These are phyloP conservation scores for Fusarium udum DNA, from an alignment of 2,329 filamentous ascomycete species.

Conservation along the genomic window DNA sequence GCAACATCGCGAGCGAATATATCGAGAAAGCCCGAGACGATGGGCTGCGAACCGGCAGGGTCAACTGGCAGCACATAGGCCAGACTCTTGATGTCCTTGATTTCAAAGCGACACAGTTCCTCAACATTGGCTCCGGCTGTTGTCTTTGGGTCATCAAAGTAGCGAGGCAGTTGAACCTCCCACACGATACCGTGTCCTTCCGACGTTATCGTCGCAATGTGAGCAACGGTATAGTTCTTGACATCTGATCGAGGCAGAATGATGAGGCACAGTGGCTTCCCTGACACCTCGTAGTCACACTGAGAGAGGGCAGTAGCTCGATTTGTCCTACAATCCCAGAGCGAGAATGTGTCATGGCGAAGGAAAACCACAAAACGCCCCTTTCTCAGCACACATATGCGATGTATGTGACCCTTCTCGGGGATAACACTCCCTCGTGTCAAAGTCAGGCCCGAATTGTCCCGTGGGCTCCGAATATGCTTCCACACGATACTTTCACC, in stretches of 20 bases:
- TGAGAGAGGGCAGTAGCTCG: constrained; percentile 64
- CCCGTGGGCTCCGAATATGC: constrained; percentile 60
- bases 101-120: constrained; percentile 76
- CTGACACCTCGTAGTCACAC: constrained; percentile 64
- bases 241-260: constrained; percentile 72
- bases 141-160: constrained; percentile 44
- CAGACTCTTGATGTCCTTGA: constrained; percentile 68
- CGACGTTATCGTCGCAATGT: constrained; percentile 85
- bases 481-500: constrained; percentile 88
- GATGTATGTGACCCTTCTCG: constrained; percentile 76
- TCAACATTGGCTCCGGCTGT: constrained; percentile 52
- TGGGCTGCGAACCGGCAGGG: constrained; percentile 78
- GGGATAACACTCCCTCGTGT: constrained; percentile 74
- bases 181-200: constrained; percentile 83
- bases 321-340: constrained; percentile 80
- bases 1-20: constrained; percentile 87
- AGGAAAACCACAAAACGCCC: constrained; percentile 85
- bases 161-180: constrained; percentile 73
- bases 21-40: constrained; percentile 82
- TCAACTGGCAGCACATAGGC: constrained; percentile 83
- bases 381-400: constrained; percentile 80
- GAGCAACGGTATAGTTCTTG: constrained; percentile 65
- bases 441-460: constrained; percentile 58
- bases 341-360: constrained; percentile 72
- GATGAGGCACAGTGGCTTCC: constrained; percentile 82